These are phyloP conservation scores for Hypoxylon sp. DNA, from an alignment of 2,329 filamentous ascomycete species.

Conservation along the genomic window DNA sequence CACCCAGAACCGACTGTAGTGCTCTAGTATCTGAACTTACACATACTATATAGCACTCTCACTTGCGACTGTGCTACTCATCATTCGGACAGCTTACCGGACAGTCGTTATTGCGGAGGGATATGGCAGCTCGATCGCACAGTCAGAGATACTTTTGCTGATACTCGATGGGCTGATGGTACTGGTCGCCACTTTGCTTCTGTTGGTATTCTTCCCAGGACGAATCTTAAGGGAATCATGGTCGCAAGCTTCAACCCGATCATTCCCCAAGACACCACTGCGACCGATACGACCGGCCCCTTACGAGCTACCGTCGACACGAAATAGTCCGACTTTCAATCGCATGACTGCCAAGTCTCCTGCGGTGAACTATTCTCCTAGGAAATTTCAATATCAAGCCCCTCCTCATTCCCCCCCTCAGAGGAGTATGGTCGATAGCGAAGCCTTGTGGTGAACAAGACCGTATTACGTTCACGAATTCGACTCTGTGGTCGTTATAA, in stretches of 20 bases:
- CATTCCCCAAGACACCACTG: conserved; percentile 38
- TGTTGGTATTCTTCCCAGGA: conserved; percentile 50
- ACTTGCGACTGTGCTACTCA: conserved; percentile 43
- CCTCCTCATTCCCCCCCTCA: conserved; percentile 27
- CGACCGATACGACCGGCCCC: conserved; percentile 40
- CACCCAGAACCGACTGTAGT: not conserved
- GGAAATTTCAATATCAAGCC: conserved; percentile 25
- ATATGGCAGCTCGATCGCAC: conserved; percentile 46
- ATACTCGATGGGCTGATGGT: conserved; percentile 51
- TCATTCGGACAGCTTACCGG: conserved; percentile 51
- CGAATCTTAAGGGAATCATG: conserved; percentile 46
- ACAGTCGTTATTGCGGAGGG: conserved; percentile 48
- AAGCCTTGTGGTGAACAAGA: conserved; percentile 51
- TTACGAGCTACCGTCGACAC: conserved; percentile 41
- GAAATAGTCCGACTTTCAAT: conserved; percentile 41
- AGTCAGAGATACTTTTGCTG: conserved; percentile 49
- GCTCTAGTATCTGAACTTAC: conserved; percentile 13
- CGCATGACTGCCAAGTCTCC: conserved; percentile 40
- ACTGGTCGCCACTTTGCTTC: conserved; percentile 42
- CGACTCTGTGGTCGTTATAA: too few species aligned
- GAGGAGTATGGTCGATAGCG: conserved; percentile 51
- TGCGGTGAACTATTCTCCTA: conserved; percentile 32
- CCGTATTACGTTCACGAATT: too few species aligned
- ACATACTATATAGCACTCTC: conserved; percentile 42
- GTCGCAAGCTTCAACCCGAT: conserved; percentile 34